A percentile compares a stretch with the other conserved stretches of the same genome.
These are phyloP conservation scores for Erysimum cheiri DNA, from an alignment of 441 rosid genomes.

Conservation along the genomic window DNA sequence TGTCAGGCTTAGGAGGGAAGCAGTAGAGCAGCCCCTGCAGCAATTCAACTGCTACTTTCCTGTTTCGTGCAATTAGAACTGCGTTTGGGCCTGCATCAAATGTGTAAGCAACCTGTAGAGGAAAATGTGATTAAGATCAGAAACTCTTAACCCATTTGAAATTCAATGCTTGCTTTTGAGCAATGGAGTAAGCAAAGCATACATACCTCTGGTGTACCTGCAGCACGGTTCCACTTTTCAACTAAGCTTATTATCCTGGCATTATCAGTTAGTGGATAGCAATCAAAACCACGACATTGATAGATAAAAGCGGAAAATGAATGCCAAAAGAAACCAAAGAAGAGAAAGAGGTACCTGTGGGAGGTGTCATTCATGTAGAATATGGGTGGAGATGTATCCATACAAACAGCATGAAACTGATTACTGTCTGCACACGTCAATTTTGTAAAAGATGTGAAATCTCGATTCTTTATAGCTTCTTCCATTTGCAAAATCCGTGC, in stretches of 20 bases:
- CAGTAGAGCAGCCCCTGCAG: slow-evolving; percentile 74
- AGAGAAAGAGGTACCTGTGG: slow-evolving; percentile 62
- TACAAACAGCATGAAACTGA: slow-evolving; percentile 92
- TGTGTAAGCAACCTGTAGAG: slow-evolving; percentile 79
- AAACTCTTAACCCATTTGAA: neutral
- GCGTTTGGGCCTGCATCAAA: slow-evolving; percentile 95
- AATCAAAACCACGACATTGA: slow-evolving; percentile 15
- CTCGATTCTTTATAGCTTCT: slow-evolving; percentile 69
- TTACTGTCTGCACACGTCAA: slow-evolving; percentile 87
- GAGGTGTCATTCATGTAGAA: slow-evolving; percentile 96
- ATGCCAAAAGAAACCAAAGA: slow-evolving; percentile 18
- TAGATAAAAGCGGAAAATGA: slow-evolving; percentile 6
- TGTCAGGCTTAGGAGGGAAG: slow-evolving; percentile 78
- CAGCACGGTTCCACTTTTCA: slow-evolving; percentile 84
- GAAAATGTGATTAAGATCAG: neutral
- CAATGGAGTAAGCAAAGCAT: slow-evolving; percentile 8
- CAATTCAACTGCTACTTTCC: slow-evolving; percentile 67
- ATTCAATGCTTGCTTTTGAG: slow-evolving; percentile 2
- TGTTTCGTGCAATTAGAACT: slow-evolving; percentile 68
- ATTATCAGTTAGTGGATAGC: slow-evolving; percentile 12
- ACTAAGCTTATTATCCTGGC: slow-evolving; percentile 81
- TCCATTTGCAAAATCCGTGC: slow-evolving; percentile 72
- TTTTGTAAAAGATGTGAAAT: slow-evolving; percentile 73
- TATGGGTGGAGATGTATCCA: slow-evolving; percentile 88
- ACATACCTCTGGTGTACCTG: slow-evolving; percentile 71